Evolutionary conservation across 2,329 filamentous ascomycete species (phyloP).

Genomic region (Tolypocladium pustulatum): DNA sequence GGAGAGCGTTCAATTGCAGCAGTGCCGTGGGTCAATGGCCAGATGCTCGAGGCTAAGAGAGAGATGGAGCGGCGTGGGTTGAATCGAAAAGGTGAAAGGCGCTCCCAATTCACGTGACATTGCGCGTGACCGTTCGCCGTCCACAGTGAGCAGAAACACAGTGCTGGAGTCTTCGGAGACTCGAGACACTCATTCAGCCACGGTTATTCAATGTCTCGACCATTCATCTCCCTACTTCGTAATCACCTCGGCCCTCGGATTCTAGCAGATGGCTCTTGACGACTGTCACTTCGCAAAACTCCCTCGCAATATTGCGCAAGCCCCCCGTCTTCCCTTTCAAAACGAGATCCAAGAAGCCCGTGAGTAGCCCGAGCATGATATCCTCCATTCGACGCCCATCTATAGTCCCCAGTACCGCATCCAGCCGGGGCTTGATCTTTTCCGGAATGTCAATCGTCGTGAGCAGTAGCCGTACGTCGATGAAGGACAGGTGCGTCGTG

Average conservation of each 20-base stretch:
- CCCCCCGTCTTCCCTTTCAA: neutral
- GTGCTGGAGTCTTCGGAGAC: no score
- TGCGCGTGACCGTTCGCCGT: neutral
- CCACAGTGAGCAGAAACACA: neutral
- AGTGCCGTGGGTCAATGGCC: neutral
- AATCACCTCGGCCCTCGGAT: neutral
- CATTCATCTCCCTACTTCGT: no score
- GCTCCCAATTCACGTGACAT: neutral
- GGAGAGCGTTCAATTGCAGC: neutral
- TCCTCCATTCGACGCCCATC: neutral
- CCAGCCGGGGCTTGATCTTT: neutral
- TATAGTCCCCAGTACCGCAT: neutral
- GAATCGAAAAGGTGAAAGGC: neutral
- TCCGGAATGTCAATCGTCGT: neutral
- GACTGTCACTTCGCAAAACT: neutral
- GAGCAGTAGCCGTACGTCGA: slow-evolving; percentile 6
- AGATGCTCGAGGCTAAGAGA: neutral
- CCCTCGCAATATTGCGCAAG: neutral
- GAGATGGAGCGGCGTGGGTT: neutral
- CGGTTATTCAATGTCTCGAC: neutral
- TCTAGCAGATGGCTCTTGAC: neutral
- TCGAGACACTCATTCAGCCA: neutral
- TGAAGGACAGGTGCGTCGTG: slow-evolving; percentile 10
- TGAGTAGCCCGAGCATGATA: neutral
- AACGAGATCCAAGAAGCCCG: neutral